phyloP scores from a whole-genome alignment of 1,284 basidiomycete species.

The Neolentinus lepideus region DNA sequence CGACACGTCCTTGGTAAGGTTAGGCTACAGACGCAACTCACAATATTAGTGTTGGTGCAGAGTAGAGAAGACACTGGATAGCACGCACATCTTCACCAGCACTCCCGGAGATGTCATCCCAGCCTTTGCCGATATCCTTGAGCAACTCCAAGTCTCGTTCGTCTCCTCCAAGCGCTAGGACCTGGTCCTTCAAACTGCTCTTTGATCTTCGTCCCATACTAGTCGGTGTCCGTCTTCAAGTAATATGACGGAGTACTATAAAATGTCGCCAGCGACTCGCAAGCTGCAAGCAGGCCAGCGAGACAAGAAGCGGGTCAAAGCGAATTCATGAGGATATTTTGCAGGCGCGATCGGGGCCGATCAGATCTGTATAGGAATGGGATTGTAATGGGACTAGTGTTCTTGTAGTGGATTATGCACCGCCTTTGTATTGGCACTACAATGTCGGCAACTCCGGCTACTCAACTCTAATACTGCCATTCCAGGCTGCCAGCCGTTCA shows the following conservation, averaged over 20 bases:
- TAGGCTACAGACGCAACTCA: slow-evolving; percentile 24
- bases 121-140: slow-evolving; percentile 30
- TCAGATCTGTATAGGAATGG: neutral
- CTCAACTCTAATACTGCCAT: too few relatives aligned
- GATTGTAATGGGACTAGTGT: neutral
- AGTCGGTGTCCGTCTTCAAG: neutral
- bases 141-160: slow-evolving; percentile 42
- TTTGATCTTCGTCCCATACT: slow-evolving; percentile 3
- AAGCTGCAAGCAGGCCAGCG: neutral
- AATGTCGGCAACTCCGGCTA: too few relatives aligned
- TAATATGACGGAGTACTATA: too few relatives aligned
- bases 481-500: too few relatives aligned
- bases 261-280: neutral
- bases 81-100: slow-evolving; percentile 16
- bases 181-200: slow-evolving; percentile 13
- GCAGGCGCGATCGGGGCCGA: neutral
- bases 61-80: neutral
- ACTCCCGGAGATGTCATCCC: slow-evolving; percentile 13
- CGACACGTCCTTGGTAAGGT: slow-evolving; percentile 46
- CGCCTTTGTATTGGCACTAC: too few relatives aligned
- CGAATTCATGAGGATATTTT: neutral
- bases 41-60: neutral
- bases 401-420: too few relatives aligned
- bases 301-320: neutral
- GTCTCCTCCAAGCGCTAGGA: slow-evolving; percentile 44